Percentiles rank a stretch among this genome's conserved stretches.
Evolutionary conservation across 768 basidiomycete species (phyloP).

Genomic region (Trametopsis cervina): DNA sequence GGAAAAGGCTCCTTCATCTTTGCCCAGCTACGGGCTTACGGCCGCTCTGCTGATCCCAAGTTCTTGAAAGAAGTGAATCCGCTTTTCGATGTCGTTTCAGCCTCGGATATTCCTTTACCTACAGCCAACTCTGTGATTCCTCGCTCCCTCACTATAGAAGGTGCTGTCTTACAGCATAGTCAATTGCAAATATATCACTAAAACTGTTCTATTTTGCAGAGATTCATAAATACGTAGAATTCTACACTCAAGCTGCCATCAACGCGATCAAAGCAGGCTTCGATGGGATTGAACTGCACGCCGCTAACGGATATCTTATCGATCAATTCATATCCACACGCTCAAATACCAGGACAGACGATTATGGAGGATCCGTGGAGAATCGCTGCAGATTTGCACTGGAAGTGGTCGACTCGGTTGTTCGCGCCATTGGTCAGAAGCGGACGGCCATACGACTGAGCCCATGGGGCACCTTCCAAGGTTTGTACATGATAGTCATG

Average conservation of each 20-base stretch:
- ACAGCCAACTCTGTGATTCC: slow-evolving; percentile 8
- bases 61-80: slow-evolving; percentile 31
- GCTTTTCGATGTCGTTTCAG: slow-evolving; percentile 26
- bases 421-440: slow-evolving; percentile 33
- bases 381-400: slow-evolving; percentile 39
- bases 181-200: neutral
- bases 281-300: slow-evolving; percentile 37
- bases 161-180: slow-evolving; percentile 2
- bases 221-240: slow-evolving; percentile 32
- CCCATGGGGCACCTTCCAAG: slow-evolving; percentile 29
- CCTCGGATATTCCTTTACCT: slow-evolving; percentile 24
- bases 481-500: slow-evolving; percentile 4
- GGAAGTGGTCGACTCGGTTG: slow-evolving; percentile 35
- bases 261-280: slow-evolving; percentile 34
- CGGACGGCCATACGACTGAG: slow-evolving; percentile 32
- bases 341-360: slow-evolving; percentile 36
- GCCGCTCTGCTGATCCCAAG: slow-evolving; percentile 31
- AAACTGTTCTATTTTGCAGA: slow-evolving; percentile 6
- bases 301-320: slow-evolving; percentile 26
- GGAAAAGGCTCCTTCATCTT: slow-evolving; percentile 44
- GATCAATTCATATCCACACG: slow-evolving; percentile 35
- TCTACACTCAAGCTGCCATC: slow-evolving; percentile 17
- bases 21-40: slow-evolving; percentile 53
- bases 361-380: slow-evolving; percentile 44
- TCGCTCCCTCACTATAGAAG: slow-evolving; percentile 18